phyloP scores from a whole-genome alignment of 2,329 filamentous ascomycete genomes.

The Fusarium sambucinum region DNA sequence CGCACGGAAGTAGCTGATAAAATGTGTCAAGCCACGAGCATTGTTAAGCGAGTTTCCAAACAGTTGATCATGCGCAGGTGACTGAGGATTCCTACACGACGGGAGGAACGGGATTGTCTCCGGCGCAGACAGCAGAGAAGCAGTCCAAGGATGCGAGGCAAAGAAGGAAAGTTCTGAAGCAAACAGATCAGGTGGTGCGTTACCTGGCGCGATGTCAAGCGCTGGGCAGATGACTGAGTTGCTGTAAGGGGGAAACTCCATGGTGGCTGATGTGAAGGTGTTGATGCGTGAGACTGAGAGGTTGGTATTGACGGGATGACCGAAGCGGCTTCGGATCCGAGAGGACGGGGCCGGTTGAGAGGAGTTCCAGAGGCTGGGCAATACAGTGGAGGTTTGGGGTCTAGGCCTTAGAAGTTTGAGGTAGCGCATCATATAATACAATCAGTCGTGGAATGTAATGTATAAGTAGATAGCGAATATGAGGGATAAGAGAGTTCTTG shows the following conservation, averaged over 20 bases:
- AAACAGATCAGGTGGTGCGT: constrained; percentile 47
- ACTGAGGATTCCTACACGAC: constrained; percentile 50
- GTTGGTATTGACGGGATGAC: constrained; percentile 6
- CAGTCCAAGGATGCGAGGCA: constrained; percentile 54
- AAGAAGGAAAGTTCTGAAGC: constrained; percentile 50
- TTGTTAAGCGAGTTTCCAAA: constrained; percentile 51
- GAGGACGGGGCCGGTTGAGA: constrained; percentile 25
- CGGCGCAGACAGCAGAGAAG: constrained; percentile 46
- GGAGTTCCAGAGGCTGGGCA: constrained; percentile 25
- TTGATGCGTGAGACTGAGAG: constrained; percentile 19
- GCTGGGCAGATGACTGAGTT: constrained; percentile 50
- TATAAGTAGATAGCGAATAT: neutral
- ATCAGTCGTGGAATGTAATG: neutral
- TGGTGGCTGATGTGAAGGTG: constrained; percentile 34
- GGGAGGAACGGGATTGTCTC: constrained; percentile 52
- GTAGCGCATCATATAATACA: constrained; percentile 27
- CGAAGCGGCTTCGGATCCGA: constrained; percentile 17
- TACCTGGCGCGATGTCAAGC: constrained; percentile 48
- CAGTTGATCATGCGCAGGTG: constrained; percentile 51
- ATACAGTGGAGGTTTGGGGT: constrained; percentile 20
- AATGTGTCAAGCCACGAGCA: constrained; percentile 48
- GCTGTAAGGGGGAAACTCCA: constrained; percentile 35
- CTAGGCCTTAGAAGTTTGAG: constrained; percentile 21
- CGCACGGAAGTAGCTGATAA: constrained; percentile 53
- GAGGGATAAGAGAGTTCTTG: neutral